Base-by-base conservation (phyloP, 257 asterid species). In the Solanum lycopersicoides region DNA sequence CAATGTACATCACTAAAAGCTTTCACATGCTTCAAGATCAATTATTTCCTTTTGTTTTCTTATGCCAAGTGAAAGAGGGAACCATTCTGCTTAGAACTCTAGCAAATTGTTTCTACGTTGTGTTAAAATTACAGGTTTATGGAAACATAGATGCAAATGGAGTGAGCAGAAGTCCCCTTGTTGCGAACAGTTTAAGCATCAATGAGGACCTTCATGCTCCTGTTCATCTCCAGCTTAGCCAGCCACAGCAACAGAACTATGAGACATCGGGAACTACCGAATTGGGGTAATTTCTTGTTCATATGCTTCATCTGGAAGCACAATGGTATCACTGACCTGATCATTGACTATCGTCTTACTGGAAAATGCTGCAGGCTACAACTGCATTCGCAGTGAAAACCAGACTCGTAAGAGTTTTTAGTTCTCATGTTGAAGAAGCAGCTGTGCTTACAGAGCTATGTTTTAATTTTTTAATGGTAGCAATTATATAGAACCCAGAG, bases 171-270 rank as follows among this genome's bases (percentile, higher is more conserved):
- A 91, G 80, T 76, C 87, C 89, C 45, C 89, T 89, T 45, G 88
- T 59, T 85, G 83, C 91, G 12, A 92, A 90, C 86, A 80, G 91
- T 71, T 84, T 88, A 88, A 87, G 92, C 91, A 89, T 89, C 56
- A 87, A 92, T 79, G 96, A 94, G 35, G 92, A 91, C 87, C 91
- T 92, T n/a, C 88, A 91, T 86, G 94, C 86, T 65, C 89, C 92
- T 71, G 91, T 93, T 41, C 91, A 91, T 90, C 97, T 95, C 89
- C 97, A 95, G 92, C 98, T 95, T 91, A 91, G 93, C 93, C 96
- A 93, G 89, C 98, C 98, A 88, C 94, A 91, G 86, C 94, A 94
- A 88, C 86, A 90, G 74, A 92, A 88, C 87, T 86, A 86, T 6
- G 93, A 91, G 53, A 83, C 88, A 80, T 18, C 86, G 15, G 92